Base-by-base conservation (phyloP, 192 early-diverging fungal species). In the Coemansia sp. region DNA sequence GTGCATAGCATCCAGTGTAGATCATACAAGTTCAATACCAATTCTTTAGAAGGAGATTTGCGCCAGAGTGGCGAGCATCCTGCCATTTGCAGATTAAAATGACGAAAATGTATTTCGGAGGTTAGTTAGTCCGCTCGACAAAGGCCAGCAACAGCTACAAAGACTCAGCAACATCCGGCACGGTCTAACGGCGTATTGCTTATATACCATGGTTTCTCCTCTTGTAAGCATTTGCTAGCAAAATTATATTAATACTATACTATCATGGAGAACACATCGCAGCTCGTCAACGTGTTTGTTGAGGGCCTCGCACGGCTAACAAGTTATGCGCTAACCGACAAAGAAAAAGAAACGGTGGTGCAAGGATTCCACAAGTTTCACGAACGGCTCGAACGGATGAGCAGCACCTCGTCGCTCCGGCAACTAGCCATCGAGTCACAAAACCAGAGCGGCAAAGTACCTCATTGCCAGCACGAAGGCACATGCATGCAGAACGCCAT, bases 401-500 rank as follows among this genome's bases (percentile, higher is more conserved):
- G 78, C 72, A 86, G 85, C 84, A 82, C 67, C 20, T 22, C 61
- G 21, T 66, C 64, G 2, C 58, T 73, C 51, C 59, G 62, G 23
- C 66, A 51, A 21, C 65, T 81, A 56, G 74, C 81, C 0, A 66
- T 71, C 37, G 68, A 74, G 57, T 74, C 74, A 7, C 66, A 73
- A 54, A 70, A 66, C 22, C 31, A 52, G 2, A 59, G 53, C 23
- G 34, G 38, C 2, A 51, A 47, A n/a, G 25, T 36, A 9, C 37
- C 58, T 6, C 55, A 15, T 10, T 90, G 89, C 57, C 74, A 83
- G 36, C 89, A 90, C 65, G 74, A 78, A 9, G 89, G 84, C 59
- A 87, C 85, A 57, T 90, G 89, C 40, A 48, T 71, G 3, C 87
- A 90, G 68, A 87, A 90, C 60, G 70, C 83, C 23, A 75, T 83